A percentile compares a stretch with the other conserved stretches of the same genome.
These are phyloP conservation scores for Debaryomyces hansenii DNA, from an alignment of 805 yeast species.

Conservation along the genomic window DNA sequence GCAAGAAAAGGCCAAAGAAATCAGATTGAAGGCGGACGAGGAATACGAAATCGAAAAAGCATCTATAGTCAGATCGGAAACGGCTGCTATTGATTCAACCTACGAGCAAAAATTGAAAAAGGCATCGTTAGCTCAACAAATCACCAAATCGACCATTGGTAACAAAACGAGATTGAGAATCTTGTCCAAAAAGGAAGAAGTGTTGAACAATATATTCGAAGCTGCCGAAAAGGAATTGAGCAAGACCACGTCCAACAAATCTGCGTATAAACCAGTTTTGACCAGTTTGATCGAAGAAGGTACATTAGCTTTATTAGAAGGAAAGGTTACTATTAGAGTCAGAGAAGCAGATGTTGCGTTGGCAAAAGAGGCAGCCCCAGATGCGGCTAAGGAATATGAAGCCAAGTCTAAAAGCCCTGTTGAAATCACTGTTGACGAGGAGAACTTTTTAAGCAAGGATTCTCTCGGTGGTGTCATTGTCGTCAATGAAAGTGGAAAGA, in stretches of 20 bases:
- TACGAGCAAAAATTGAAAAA: conserved; percentile 86
- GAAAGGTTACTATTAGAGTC: conserved; percentile 60
- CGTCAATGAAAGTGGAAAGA: conserved; percentile 70
- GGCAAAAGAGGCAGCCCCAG: conserved; percentile 60
- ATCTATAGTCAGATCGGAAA: conserved; percentile 88
- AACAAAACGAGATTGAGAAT: conserved; percentile 94
- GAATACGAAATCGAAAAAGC: conserved; percentile 98
- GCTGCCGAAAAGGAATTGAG: conserved; percentile 65
- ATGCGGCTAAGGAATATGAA: conserved; percentile 64
- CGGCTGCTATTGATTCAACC: conserved; percentile 77
- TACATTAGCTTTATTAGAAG: conserved; percentile 71
- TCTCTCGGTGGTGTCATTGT: conserved; percentile 85
- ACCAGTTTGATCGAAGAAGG: conserved; percentile 78
- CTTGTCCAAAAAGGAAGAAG: conserved; percentile 76
- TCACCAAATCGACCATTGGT: conserved; percentile 90
- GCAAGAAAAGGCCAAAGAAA: conserved; percentile 96
- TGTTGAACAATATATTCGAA: conserved; percentile 71
- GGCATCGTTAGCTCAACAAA: conserved; percentile 90
- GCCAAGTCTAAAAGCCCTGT: conserved; percentile 59
- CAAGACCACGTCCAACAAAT: conserved; percentile 52
- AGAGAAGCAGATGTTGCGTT: conserved; percentile 62
- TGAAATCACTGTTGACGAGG: conserved; percentile 55
- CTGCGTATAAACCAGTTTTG: conserved; percentile 66
- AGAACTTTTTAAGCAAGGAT: conserved; percentile 57
- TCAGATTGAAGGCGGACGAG: conserved; percentile 93